These are phyloP conservation scores for Gossypium raimondii DNA, from an alignment of 345 rosid species.

Conservation along the genomic window DNA sequence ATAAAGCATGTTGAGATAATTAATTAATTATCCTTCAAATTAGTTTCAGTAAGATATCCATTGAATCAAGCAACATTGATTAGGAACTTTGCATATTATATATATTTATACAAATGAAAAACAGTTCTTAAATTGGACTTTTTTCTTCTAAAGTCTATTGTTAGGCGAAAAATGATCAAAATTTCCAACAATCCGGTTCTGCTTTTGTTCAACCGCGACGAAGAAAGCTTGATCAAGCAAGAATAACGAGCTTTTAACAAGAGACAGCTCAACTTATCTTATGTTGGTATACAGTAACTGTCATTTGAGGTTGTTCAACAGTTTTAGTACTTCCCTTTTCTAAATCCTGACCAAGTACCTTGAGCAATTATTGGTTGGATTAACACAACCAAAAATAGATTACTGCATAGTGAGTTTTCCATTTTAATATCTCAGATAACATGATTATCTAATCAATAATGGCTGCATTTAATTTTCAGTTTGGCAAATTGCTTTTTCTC, in stretches of 20 bases:
- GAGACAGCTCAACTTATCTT: constrained; percentile 1
- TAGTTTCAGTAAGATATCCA: not conserved
- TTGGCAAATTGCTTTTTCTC: not conserved
- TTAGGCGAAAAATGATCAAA: constrained; percentile 33
- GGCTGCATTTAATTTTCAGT: not conserved
- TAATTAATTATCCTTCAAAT: not conserved
- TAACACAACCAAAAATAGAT: not conserved
- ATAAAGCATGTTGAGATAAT: constrained; percentile 4
- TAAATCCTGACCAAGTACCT: not conserved
- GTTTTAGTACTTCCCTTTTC: not conserved
- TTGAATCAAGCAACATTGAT: constrained; percentile 10
- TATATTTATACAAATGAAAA: not conserved
- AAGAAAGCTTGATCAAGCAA: constrained; percentile 23
- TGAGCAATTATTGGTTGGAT: not conserved
- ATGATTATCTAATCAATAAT: not conserved
- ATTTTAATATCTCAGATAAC: not conserved
- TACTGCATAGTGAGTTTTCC: not conserved
- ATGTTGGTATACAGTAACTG: not conserved
- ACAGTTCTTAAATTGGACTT: constrained; percentile 6
- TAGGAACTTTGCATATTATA: not conserved
- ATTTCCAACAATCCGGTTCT: constrained; percentile 17
- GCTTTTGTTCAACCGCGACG: constrained; percentile 41
- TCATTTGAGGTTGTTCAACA: constrained; percentile 31
- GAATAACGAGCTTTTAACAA: not conserved
- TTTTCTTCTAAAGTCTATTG: constrained; percentile 21